Evolutionary conservation across 2,329 filamentous ascomycete species (phyloP), one percentile per base, ranked within the genome.

Genomic region (Clonostachys chloroleuca): DNA sequence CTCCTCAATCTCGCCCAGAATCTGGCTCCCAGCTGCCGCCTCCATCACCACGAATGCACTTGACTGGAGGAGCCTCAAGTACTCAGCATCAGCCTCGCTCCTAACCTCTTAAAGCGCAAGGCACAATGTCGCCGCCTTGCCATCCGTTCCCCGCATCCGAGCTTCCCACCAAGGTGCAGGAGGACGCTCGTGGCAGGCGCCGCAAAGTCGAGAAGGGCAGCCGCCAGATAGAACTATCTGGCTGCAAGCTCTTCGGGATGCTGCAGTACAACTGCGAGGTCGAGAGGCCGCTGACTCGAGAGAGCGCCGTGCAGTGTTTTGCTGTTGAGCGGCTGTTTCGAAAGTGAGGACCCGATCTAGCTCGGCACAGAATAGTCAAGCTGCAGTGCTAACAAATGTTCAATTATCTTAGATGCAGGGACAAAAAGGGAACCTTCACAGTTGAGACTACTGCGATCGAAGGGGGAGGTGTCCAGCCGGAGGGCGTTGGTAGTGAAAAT

Each of bases 361-460:
- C 18, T 10, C 24, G 4, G 24, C 24, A 30, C 24, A 30, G 24
- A 30, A 30, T 30, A 30, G 24, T 10, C n/a, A 6, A 6, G 20
- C 12, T 40, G 34, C 48, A 37, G 43, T 35, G 33, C 34, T 43
- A 47, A 41, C 49, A 44, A 52, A 50, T 50, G 52, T 30, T 10
- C 24, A 10, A 30, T 30, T 30, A 10, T 30, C 24, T 36, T 59
- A 85, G 82, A 54, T 85, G 82, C 61, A 67, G 69, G 49, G 80
- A 84, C 61, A 73, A 66, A 54, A 77, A 78, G 13, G 78, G 77
- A 5, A 66, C 49, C 8, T 86, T 85, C 55, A 75, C 70, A 60
- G 77, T 83, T 40, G 82, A 86, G 65, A 86, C 82, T 20, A 85
- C 82, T 12, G 71, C 74, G 40, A 85, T 81, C 81, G 81, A 85